Evolutionary conservation across 2,329 filamentous ascomycete genomes (phyloP), one percentile per base, ranked within the genome.

Genomic region (Aurifilum marmelostoma): DNA sequence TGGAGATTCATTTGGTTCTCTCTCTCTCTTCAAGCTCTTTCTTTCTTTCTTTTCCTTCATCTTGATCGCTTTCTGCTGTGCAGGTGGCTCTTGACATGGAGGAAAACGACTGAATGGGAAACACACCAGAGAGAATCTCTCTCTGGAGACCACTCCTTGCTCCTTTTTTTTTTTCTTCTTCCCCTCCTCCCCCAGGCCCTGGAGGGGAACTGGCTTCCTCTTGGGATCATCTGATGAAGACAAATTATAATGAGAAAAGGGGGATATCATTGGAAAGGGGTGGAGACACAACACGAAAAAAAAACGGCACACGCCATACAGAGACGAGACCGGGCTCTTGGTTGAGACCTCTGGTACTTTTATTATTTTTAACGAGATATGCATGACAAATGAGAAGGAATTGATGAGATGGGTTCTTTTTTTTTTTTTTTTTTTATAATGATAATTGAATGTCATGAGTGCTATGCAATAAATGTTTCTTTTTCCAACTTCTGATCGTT

Each of bases 401-500:
- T 41, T n/a, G 59, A 34, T 34, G 59, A 11, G 5, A 14, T 29
- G 18, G 34, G 34, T 7, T 62, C 29, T 34, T 34, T 62, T 43
- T n/a, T n/a, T n/a, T n/a, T n/a, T n/a, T n/a, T n/a, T n/a, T n/a
- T n/a, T n/a, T n/a, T n/a, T n/a, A n/a, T n/a, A 39, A 43, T 39
- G 24, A 62, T 62, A 27, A 41, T 39, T 27, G 34, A 39, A 62
- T 62, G 37, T 62, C 39, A 41, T 62, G 34, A 75, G 54, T 74
- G 75, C 73, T 29, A 56, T 27, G 29, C 24, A 56, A 56, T 5
- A 32, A 16, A 2, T 56, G 52, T 56, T 56, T 27, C 14, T 7
- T 24, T 56, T 56, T 27, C 14, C 3, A n/a, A 18, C 14, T 32
- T 29, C 9, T 52, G 52, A 34, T 18, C 4, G 18, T 47, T 24